Evolutionary conservation across 2,329 filamentous ascomycete genomes (phyloP).

Genomic region (Calonectria pauciramosa): DNA sequence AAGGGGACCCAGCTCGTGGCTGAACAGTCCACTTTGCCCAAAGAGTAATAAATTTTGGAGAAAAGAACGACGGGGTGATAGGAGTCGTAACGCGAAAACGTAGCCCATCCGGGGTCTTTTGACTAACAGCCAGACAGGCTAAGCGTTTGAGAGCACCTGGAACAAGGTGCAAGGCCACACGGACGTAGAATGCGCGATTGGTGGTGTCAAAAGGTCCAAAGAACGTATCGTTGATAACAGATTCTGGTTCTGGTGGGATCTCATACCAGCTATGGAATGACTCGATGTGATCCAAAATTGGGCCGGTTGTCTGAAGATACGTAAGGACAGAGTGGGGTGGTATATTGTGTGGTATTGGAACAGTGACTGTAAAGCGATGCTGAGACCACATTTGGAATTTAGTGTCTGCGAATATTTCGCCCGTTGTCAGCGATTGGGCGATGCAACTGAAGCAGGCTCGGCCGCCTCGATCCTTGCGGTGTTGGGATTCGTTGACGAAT

Average conservation of each 20-base stretch:
- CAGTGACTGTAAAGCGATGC: not conserved
- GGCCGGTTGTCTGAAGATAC: not conserved
- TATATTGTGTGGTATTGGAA: conserved; percentile 5
- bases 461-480: not conserved
- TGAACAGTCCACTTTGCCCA: conserved; percentile 2
- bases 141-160: not conserved
- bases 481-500: not conserved
- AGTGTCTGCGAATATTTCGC: not conserved
- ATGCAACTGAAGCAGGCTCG: not conserved
- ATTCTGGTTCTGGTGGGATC: not conserved
- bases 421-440: not conserved
- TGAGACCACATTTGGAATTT: conserved; percentile 1
- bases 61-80: not conserved
- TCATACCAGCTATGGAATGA: conserved; percentile 13
- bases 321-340: conserved; percentile 1
- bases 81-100: conserved; percentile 2
- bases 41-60: not conserved
- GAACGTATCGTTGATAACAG: not conserved
- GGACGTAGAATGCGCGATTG: conserved; percentile 1
- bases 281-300: conserved; percentile 5
- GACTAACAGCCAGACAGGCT: not conserved
- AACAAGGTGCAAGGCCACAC: not conserved
- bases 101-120: not conserved
- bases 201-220: not conserved
- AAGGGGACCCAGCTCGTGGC: not conserved